Base-by-base conservation (phyloP, 2,329 filamentous ascomycete genomes). In the Sporothrix variecibatus region DNA sequence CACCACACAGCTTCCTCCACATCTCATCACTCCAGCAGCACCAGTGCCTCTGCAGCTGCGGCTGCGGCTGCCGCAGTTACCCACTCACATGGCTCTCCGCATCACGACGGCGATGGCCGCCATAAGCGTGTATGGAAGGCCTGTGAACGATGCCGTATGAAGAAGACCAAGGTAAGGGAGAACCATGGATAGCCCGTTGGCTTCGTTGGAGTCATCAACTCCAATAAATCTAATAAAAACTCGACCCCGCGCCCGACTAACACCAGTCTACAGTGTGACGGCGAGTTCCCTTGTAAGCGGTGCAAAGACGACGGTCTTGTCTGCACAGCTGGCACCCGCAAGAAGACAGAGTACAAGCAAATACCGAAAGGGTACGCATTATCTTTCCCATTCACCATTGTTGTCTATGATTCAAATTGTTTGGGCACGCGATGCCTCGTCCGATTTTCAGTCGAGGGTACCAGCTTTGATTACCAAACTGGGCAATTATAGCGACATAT, bases 301-400 rank as follows among this genome's bases (percentile, higher is more conserved):
- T 91, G 89, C 80, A 91, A 90, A 81, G 89, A 91, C 77, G 89
- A 91, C 75, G 88, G 88, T 20, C 83, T 90, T 8, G 87, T 91
- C 26, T 91, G 89, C 81, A 90, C 88, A 8, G 88, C 89, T 20
- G 89, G 89, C 8, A 87, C 88, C 17, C 84, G 89, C 76, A 91
- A 91, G 79, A 91, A 91, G 87, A 89, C 88, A n/a, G 89, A 91
- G 78, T 91, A 89, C 80, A 91, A 91, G 83, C 89, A 91, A 81
- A 80, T 91, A 65, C 89, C 89, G 12, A 83, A 87, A 83, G 89
- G 89, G 86, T 90, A 85, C 74, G 86, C 80, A 20, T 38, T 20
- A n/a, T 34, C 58, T 9, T 28, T 23, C 15, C 1, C 43, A n/a
- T 46, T 15, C 20, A 20, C 15, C 28, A 20, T 34, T 60, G 56